Conservation (phyloP, 2,329 filamentous ascomycete species). For the Cladosporium cucumerinum region DNA sequence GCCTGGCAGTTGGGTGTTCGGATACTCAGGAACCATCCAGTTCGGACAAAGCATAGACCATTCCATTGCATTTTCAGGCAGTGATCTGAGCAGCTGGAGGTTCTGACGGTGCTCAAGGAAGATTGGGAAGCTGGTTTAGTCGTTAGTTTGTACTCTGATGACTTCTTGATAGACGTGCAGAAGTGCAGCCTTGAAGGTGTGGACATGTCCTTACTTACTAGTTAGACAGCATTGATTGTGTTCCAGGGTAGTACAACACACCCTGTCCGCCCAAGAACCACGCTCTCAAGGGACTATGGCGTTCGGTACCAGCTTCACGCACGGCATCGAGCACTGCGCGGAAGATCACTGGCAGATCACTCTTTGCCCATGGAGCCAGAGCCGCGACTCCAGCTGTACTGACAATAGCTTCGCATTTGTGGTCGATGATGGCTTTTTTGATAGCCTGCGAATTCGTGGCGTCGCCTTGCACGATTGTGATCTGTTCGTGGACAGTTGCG, state of each 20-base stretch:
- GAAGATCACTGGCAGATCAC: conserved; percentile 38
- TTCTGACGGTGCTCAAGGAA: conserved; percentile 38
- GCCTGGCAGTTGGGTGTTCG: conserved; percentile 21
- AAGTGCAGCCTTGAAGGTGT: too few relatives aligned
- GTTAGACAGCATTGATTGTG: conserved; percentile 33
- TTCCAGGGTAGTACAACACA: conserved; percentile 38
- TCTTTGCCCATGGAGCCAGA: conserved; percentile 38
- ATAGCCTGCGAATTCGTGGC: conserved; percentile 37
- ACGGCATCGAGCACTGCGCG: conserved; percentile 36
- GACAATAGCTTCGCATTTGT: conserved; percentile 41
- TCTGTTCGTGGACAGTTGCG: conserved; percentile 29
- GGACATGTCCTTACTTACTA: too few relatives aligned
- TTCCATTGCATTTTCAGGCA: conserved; percentile 31
- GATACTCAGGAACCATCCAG: conserved; percentile 37
- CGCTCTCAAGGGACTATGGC: conserved; percentile 35
- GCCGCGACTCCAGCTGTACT: conserved; percentile 41
- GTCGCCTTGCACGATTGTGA: conserved; percentile 39
- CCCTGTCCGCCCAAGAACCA: conserved; percentile 41
- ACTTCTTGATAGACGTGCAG: too few relatives aligned
- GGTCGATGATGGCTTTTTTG: conserved; percentile 36
- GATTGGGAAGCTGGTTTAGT: conserved; percentile 38
- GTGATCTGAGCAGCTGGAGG: conserved; percentile 28
- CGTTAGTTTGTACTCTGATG: too few relatives aligned
- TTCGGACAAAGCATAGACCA: conserved; percentile 42
- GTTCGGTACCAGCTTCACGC: conserved; percentile 34